Evolutionary conservation across 257 asterid genomes (phyloP), one percentile per base, ranked within the genome.

Genomic region (Paraleonurus japonicus): DNA sequence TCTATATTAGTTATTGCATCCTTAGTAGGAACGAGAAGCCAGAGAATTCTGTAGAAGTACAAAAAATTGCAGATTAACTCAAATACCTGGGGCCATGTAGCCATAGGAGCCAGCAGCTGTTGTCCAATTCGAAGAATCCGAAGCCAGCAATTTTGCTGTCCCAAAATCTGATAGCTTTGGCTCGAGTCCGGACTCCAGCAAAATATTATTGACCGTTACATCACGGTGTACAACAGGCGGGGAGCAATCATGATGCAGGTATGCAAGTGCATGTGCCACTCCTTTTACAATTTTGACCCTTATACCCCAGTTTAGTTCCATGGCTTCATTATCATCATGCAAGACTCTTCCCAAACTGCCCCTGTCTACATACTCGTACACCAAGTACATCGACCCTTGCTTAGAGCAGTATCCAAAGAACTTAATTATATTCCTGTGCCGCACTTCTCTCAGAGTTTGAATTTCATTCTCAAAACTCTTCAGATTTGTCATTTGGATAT

Each of bases 1-100:
- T 35, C 19, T 22, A 61, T 32, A 51, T 61, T 19, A 15, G 22
- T 33, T 28, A 19, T 32, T n/a, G 45, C 66, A 24, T n/a, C 19
- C 55, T 7, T 20, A 17, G 35, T 19, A 35, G 57, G 48, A 30
- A 67, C 23, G 20, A 60, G 65, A 11, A 80, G 78, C 76, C 61
- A 80, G 75, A 57, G 57, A 71, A 45, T 26, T 20, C 45, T 23
- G n/a, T n/a, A 39, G 4, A 39, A 39, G 47, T 10, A 39, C 7
- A 43, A 43, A 24, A 51, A n/a, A n/a, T n/a, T n/a, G 20, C 65
- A 33, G 28, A 51, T 50, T 50, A 17, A 51, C 59, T 51, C 27
- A 20, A 6, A 51, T 85, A 93, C 98, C 98, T 85, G 99, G 99
- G 70, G 99, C 99, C 98, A 94, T 94, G 78, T 91, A 94, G 70